phyloP scores from a whole-genome alignment of 2,329 filamentous ascomycete species.

The Ceratocystis colombiana region DNA sequence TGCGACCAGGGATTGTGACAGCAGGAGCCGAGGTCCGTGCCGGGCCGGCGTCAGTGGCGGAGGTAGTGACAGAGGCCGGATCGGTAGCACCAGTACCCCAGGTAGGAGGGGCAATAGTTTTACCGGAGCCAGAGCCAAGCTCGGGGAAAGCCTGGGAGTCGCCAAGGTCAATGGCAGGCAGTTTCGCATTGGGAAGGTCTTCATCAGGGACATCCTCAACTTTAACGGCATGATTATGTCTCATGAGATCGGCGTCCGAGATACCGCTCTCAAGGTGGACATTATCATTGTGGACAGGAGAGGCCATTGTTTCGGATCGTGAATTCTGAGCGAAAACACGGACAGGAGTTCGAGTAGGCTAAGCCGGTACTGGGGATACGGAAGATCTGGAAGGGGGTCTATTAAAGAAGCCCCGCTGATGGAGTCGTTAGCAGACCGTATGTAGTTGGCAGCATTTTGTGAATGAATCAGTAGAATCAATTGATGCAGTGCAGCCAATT shows the following conservation, averaged over 20 bases:
- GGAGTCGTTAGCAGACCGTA: neutral
- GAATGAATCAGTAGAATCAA: no score
- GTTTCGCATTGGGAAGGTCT: conserved; percentile 41
- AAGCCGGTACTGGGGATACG: conserved; percentile 22
- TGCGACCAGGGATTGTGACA: conserved; percentile 69
- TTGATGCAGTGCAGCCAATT: no score
- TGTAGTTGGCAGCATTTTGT: no score
- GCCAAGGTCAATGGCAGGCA: conserved; percentile 57
- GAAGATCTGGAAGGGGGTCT: conserved; percentile 19
- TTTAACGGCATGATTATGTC: conserved; percentile 43
- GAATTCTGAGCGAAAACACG: conserved; percentile 24
- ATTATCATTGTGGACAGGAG: conserved; percentile 62
- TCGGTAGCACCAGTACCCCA: conserved; percentile 20
- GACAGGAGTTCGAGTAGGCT: conserved; percentile 23
- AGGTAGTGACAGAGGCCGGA: conserved; percentile 16
- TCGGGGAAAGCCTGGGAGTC: conserved; percentile 93
- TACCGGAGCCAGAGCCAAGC: conserved; percentile 23
- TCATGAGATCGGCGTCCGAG: conserved; percentile 37
- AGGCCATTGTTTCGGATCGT: conserved; percentile 41
- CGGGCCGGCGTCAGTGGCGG: conserved; percentile 14
- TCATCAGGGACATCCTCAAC: conserved; percentile 60
- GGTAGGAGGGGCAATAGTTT: conserved; percentile 20
- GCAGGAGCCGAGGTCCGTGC: conserved; percentile 12
- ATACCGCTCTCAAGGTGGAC: conserved; percentile 42
- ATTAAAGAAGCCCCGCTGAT: conserved; percentile 22